phyloP scores from a whole-genome alignment of 345 rosid species.

The Syzygium aromaticum region DNA sequence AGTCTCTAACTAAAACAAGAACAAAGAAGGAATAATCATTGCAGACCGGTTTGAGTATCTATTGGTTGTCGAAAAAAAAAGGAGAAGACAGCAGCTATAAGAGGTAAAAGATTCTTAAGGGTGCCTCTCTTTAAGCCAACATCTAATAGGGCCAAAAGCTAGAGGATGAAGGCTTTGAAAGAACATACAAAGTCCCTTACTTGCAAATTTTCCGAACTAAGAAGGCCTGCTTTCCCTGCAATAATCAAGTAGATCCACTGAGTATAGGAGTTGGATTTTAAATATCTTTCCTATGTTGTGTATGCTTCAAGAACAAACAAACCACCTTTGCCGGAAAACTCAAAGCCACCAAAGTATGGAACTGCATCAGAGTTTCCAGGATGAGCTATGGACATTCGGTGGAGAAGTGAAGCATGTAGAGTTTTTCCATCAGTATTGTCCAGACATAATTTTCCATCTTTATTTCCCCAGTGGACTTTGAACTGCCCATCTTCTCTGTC shows the following conservation, averaged over 20 bases:
- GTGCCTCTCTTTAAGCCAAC: background rate
- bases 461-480: conserved; percentile 39
- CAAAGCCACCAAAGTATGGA: conserved; percentile 42
- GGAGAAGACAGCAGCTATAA: background rate
- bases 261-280: background rate
- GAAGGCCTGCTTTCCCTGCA: conserved; percentile 46
- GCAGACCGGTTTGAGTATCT: background rate
- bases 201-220: conserved; percentile 31
- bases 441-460: conserved; percentile 16
- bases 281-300: background rate
- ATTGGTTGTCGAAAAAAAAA: background rate
- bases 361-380: conserved; percentile 20
- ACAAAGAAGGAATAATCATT: background rate
- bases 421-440: conserved; percentile 22
- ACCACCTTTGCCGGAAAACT: conserved; percentile 43
- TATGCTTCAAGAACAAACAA: background rate
- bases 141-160: background rate
- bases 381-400: conserved; percentile 43
- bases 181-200: conserved; percentile 47
- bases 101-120: background rate
- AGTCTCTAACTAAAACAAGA: background rate
- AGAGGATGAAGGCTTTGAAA: conserved; percentile 1
- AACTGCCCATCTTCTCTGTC: conserved; percentile 41
- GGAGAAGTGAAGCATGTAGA: conserved; percentile 42
- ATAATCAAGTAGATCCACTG: conserved; percentile 1